Conservation (phyloP, 495 filamentous ascomycete genomes). For the Apodospora peruviana region DNA sequence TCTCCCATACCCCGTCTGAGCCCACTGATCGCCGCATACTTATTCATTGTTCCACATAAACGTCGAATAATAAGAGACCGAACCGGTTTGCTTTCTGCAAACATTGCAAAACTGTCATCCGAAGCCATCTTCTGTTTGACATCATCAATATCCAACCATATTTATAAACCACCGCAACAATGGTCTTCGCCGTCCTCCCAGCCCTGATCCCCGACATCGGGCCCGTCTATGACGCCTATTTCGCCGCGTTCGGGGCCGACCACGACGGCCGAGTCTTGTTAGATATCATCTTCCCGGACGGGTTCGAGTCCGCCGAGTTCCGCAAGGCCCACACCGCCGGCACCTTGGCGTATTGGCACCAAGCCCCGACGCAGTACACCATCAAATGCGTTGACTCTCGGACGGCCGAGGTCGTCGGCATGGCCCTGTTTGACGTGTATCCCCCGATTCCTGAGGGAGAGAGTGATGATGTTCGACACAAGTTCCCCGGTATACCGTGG, state of each 20-base stretch:
- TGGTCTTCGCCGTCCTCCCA: constrained; percentile 32
- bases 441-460: constrained; percentile 11
- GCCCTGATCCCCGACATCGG: constrained; percentile 37
- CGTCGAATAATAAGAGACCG: no score
- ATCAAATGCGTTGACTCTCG: constrained; percentile 32
- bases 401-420: constrained; percentile 29
- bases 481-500: constrained; percentile 24
- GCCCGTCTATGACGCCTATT: constrained; percentile 36
- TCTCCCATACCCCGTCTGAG: no score
- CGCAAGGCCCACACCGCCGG: constrained; percentile 29
- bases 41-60: no score
- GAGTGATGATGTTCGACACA: constrained; percentile 15
- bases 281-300: constrained; percentile 28
- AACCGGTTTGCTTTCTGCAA: no score
- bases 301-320: constrained; percentile 21
- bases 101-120: no score
- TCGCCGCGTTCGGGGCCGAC: constrained; percentile 29
- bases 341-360: constrained; percentile 28
- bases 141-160: no score
- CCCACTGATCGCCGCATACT: no score
- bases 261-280: constrained; percentile 20
- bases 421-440: constrained; percentile 31
- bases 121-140: no score
- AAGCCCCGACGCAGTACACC: constrained; percentile 26
- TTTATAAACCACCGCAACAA: constrained; percentile 9